Evolutionary conservation across 441 rosid genomes (phyloP).

Genomic region (Euphorbia corollata): DNA sequence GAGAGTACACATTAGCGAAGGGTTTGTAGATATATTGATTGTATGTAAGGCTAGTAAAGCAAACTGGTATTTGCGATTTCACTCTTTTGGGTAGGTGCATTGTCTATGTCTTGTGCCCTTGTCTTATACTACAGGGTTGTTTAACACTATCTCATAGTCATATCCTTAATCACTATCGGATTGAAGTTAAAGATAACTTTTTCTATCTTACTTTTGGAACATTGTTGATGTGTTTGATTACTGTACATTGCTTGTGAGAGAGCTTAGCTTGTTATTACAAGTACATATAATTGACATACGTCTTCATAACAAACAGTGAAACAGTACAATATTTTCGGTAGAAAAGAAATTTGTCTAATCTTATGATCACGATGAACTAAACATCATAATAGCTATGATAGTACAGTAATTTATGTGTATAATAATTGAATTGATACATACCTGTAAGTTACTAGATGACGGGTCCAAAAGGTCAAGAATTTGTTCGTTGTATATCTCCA

Average conservation of each 20-base stretch:
- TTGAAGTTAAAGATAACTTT: background rate
- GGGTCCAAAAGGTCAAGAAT: conserved; percentile 95
- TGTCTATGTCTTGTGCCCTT: too few species aligned
- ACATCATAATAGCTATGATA: background rate
- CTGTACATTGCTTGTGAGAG: conserved; percentile 1
- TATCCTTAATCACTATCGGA: background rate
- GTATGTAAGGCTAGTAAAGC: background rate
- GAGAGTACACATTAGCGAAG: background rate
- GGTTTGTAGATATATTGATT: background rate
- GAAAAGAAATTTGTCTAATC: background rate
- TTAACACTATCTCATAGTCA: background rate
- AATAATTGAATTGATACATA: conserved; percentile 16
- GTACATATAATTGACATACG: background rate
- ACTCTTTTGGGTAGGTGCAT: background rate
- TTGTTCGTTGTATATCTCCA: conserved; percentile 96
- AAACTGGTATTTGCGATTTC: background rate
- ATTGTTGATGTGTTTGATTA: background rate
- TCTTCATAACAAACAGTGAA: conserved; percentile 1
- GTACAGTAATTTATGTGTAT: conserved; percentile 4
- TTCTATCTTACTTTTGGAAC: background rate
- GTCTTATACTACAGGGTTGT: background rate
- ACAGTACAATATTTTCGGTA: background rate
- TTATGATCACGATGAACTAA: background rate
- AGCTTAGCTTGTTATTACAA: background rate
- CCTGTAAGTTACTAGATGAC: conserved; percentile 81